Evolutionary conservation across 768 basidiomycete species (phyloP).

Genomic region (Lactifluus volemus): DNA sequence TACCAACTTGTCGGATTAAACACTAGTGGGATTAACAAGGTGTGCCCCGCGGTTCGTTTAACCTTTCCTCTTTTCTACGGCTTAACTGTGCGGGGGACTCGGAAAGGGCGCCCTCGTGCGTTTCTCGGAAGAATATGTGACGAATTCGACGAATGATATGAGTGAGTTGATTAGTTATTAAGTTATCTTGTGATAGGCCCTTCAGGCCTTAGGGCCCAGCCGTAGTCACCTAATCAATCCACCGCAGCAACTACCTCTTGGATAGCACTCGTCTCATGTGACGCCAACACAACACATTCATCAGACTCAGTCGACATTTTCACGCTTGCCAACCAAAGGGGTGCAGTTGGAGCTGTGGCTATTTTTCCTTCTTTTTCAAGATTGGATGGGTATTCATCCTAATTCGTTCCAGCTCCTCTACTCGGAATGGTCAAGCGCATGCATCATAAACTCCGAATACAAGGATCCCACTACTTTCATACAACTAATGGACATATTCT

Average conservation of each 20-base stretch:
- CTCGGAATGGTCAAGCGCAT: conserved; percentile 61
- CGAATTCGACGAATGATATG: conserved; percentile 34
- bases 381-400: neutral
- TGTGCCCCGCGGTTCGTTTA: conserved; percentile 24
- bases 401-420: conserved; percentile 54
- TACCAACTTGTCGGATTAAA: conserved; percentile 48
- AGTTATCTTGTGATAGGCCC: neutral
- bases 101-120: conserved; percentile 72
- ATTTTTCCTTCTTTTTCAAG: neutral
- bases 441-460: conserved; percentile 69
- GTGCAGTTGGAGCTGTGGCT: conserved; percentile 71
- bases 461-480: conserved; percentile 54
- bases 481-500: conserved; percentile 67
- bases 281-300: conserved; percentile 60
- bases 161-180: conserved; percentile 30
- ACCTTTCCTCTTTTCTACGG: neutral
- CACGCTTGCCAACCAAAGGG: conserved; percentile 67
- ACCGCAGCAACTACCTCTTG: conserved; percentile 65
- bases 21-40: conserved; percentile 47
- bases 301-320: conserved; percentile 65
- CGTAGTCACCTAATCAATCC: neutral
- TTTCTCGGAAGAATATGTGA: conserved; percentile 53
- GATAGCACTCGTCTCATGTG: conserved; percentile 86
- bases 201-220: neutral
- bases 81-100: neutral